Evolutionary conservation across 2,329 filamentous ascomycete species (phyloP).

Genomic region (Moelleriella libera): DNA sequence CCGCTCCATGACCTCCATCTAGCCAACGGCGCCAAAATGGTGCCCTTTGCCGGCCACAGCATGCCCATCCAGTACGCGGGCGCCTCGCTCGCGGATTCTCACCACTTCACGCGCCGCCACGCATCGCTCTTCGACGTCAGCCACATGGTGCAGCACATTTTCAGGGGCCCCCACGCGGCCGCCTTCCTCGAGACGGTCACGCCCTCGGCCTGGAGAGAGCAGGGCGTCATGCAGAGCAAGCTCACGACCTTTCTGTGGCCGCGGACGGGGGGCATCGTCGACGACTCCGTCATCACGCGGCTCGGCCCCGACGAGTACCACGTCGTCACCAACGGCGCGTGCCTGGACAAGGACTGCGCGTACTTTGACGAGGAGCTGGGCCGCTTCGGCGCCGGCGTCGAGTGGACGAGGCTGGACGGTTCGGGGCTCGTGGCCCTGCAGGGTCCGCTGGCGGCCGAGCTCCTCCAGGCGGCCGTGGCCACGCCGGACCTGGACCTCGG

Average conservation of each 20-base stretch:
- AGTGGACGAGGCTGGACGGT: constrained; percentile 57
- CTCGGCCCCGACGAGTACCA: constrained; percentile 68
- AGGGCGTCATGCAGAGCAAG: constrained; percentile 57
- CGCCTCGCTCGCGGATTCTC: constrained; percentile 67
- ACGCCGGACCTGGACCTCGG: constrained; percentile 40
- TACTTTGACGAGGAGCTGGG: constrained; percentile 61
- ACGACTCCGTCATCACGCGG: constrained; percentile 83
- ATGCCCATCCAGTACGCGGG: constrained; percentile 87
- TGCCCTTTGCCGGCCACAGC: constrained; percentile 82
- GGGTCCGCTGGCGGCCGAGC: constrained; percentile 60
- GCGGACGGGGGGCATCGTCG: constrained; percentile 76
- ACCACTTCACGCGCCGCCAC: constrained; percentile 77
- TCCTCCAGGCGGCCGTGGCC: constrained; percentile 51
- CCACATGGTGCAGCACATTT: constrained; percentile 89
- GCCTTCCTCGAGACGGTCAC: constrained; percentile 76
- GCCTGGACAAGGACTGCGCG: constrained; percentile 71
- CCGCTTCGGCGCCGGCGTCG: constrained; percentile 34
- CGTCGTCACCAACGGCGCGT: constrained; percentile 89
- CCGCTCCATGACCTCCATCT: constrained; percentile 69
- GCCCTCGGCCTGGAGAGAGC: constrained; percentile 53
- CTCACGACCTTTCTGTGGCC: constrained; percentile 75
- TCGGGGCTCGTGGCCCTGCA: constrained; percentile 81
- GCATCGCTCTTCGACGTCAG: constrained; percentile 90
- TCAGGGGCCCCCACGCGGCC: constrained; percentile 67
- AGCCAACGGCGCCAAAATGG: constrained; percentile 76